Conservation (phyloP, 139 green algal genomes). For the Auxenochlorella pyrenoidosa region DNA sequence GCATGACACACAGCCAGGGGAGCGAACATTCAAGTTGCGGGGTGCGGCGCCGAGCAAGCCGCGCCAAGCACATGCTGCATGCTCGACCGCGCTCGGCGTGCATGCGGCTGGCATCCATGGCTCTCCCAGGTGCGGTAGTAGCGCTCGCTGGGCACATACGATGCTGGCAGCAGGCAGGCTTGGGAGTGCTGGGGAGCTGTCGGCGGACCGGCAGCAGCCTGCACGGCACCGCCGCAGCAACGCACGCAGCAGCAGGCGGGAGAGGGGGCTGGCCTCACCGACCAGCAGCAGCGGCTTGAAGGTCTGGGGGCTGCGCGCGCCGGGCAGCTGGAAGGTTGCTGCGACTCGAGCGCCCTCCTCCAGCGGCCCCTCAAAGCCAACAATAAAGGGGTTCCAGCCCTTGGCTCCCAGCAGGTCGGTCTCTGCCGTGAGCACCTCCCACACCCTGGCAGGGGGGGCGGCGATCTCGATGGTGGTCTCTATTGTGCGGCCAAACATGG, state of each 20-base stretch:
- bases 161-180: no score
- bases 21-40: no score
- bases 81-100: no score
- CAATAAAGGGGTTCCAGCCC: slow-evolving; percentile 12
- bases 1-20: background rate
- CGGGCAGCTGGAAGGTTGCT: background rate
- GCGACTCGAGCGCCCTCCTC: background rate
- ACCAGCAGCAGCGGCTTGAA: slow-evolving; percentile 2
- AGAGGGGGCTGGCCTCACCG: background rate
- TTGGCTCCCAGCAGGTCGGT: background rate
- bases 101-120: no score
- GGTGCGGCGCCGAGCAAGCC: no score
- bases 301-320: background rate
- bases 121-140: no score
- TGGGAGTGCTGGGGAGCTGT: background rate
- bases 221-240: background rate
- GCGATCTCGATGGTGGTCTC: slow-evolving; percentile 3
- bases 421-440: background rate
- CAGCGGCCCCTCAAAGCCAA: background rate
- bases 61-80: background rate
- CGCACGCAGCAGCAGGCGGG: background rate
- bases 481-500: background rate
- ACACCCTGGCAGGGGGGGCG: background rate
- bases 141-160: no score
- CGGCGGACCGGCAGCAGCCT: background rate